Percentiles rank a stretch among this genome's conserved stretches.
Evolutionary conservation across 208 protist species (phyloP).

Genomic region (Angomonas desouzai): DNA sequence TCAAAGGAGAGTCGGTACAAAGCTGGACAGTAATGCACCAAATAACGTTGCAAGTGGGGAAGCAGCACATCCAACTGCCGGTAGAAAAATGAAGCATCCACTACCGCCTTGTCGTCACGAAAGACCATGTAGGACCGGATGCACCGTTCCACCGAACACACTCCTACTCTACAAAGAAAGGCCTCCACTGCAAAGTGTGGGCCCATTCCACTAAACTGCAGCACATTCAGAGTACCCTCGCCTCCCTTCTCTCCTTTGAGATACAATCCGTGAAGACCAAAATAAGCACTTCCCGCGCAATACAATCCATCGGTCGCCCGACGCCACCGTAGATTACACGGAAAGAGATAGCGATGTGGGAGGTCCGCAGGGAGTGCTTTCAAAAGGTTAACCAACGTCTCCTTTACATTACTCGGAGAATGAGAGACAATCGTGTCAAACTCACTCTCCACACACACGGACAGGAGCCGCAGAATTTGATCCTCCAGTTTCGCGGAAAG

Average conservation of each 20-base stretch:
- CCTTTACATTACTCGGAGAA: no score
- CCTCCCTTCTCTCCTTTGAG: background rate
- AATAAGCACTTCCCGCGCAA: constrained; percentile 45
- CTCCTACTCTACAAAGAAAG: constrained; percentile 38
- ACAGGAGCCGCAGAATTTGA: constrained; percentile 23
- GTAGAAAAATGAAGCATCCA: constrained; percentile 3
- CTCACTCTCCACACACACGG: constrained; percentile 32
- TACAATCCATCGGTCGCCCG: constrained; percentile 46
- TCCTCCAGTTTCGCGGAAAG: constrained; percentile 20
- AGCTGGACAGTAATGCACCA: background rate
- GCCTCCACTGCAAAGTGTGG: constrained; percentile 41
- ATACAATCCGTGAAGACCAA: constrained; percentile 20
- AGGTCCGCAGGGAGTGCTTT: constrained; percentile 11
- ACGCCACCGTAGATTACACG: constrained; percentile 28
- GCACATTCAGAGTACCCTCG: constrained; percentile 21
- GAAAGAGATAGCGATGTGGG: constrained; percentile 22
- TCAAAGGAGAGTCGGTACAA: background rate
- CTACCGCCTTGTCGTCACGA: background rate
- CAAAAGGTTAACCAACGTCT: constrained; percentile 5
- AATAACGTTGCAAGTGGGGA: constrained; percentile 2
- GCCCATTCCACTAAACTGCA: constrained; percentile 33
- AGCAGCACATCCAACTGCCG: background rate
- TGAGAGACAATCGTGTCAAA: constrained; percentile 20
- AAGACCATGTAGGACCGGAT: background rate
- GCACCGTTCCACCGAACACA: constrained; percentile 32